Evolutionary conservation across 2,329 filamentous ascomycete species (phyloP), one percentile per base, ranked within the genome.

Genomic region (Xylaria sp.): DNA sequence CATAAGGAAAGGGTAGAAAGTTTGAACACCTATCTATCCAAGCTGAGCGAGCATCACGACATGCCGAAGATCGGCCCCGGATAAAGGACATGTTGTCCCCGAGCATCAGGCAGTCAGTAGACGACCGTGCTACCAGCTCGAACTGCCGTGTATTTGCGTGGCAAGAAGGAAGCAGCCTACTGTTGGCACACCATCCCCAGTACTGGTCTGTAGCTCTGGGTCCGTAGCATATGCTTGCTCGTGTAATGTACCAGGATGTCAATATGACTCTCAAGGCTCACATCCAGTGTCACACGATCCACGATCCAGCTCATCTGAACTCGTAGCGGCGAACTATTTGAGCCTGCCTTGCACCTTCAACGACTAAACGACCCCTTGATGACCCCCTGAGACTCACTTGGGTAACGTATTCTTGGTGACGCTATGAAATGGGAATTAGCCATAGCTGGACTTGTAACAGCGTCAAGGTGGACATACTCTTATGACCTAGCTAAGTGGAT

Each of bases 1-100:
- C 96, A 99, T 81, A 98, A 98, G 80, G 93, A 99, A 83, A 90
- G 94, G 12, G 95, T 99, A 52, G 94, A 98, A 80, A 94, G 98
- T 79, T 84, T 98, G 75, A 99, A 99, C 80, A 93, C 92, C 72
- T 98, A 98, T 80, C 84, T 99, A 43, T 96, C 93, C 73, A 92
- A 91, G 73, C 82, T 99, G 77, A 97, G 93, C 82, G 96, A 99
- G 82, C 96, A 99, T 83, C 95, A 99, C 81, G 96, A 99, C 79
- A 99, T 99, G 94, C 88, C 88, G 75, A 89, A 89, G 83, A 90
- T 90, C 66, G 88, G 88, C 12, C 88, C 88, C 0, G 88, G 88
- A 48, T 90, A 82, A 79, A 57, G 15, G 18, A 23, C 15, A 57
- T 33, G 15, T 25, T 23, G 33, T 28, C 15, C 18, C n/a, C 51